A percentile compares a stretch with the other conserved stretches of the same genome.
These are phyloP conservation scores for Salix suchowensis DNA, from an alignment of 345 rosid species.

Conservation along the genomic window DNA sequence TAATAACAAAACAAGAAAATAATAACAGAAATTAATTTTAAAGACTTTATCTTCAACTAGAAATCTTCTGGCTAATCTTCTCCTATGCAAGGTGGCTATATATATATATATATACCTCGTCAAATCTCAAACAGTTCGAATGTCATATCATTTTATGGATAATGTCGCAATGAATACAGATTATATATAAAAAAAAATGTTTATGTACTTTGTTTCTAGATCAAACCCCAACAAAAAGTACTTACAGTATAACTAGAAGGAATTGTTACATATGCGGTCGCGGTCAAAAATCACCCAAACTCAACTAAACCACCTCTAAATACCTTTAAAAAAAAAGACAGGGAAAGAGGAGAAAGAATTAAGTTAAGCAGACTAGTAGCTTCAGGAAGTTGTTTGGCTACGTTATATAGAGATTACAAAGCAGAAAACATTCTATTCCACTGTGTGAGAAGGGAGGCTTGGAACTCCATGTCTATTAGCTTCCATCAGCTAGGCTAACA, in stretches of 20 bases:
- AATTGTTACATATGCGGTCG: neutral
- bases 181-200: neutral
- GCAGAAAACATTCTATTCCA: neutral
- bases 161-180: slow-evolving; percentile 5
- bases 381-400: neutral
- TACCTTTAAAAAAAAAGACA: neutral
- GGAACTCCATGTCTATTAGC: neutral
- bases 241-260: neutral
- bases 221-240: slow-evolving; percentile 10
- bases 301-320: slow-evolving; percentile 2
- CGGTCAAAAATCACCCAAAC: neutral
- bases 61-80: too few species aligned
- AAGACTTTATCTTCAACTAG: too few species aligned
- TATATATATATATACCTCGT: neutral
- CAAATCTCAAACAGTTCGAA: neutral
- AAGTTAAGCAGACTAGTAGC: neutral
- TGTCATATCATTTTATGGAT: neutral
- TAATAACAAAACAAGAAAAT: too few species aligned
- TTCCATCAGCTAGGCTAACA: slow-evolving; percentile 2
- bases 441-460: neutral
- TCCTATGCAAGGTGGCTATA: too few species aligned
- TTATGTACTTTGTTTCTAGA: slow-evolving; percentile 13
- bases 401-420: neutral
- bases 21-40: too few species aligned
- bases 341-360: neutral